phyloP scores from a whole-genome alignment of 1,284 basidiomycete species.

The Rhodotorula sp. region DNA sequence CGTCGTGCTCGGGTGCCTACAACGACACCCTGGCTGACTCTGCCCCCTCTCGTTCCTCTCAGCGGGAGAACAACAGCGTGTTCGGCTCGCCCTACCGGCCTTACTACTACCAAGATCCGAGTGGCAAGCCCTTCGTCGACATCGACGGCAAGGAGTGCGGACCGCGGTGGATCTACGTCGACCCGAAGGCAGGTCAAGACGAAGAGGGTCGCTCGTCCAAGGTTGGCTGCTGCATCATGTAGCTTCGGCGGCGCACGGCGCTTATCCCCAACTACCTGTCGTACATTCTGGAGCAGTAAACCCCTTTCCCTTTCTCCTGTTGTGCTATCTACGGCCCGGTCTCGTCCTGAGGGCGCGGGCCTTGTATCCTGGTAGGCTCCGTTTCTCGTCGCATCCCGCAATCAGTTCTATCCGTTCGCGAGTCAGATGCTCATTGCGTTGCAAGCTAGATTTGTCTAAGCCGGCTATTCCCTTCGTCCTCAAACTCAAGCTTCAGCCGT shows the following conservation, averaged over 20 bases:
- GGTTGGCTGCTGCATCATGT: conserved; percentile 15
- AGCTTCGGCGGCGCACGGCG: neutral
- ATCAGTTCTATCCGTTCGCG: too few species aligned
- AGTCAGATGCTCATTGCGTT: too few species aligned
- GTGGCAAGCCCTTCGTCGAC: conserved; percentile 30
- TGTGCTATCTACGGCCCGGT: too few species aligned
- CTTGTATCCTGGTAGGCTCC: too few species aligned
- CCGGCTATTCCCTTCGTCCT: too few species aligned
- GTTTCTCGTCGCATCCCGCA: too few species aligned
- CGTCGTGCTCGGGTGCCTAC: neutral
- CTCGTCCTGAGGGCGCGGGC: too few species aligned
- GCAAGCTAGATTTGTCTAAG: too few species aligned
- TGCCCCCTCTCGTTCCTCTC: neutral
- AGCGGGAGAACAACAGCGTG: conserved; percentile 36
- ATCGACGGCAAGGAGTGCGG: conserved; percentile 35
- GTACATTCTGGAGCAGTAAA: too few species aligned
- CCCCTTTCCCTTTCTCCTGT: too few species aligned
- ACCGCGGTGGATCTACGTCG: conserved; percentile 35
- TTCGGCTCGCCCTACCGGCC: conserved; percentile 30
- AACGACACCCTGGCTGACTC: too few species aligned
- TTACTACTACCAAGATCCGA: conserved; percentile 30
- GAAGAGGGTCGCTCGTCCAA: neutral
- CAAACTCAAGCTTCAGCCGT: conserved; percentile 31
- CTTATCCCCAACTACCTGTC: too few species aligned
- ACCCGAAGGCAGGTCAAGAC: conserved; percentile 18